These are phyloP conservation scores for Didymella lethalis DNA, from an alignment of 2,329 filamentous ascomycete species.

Conservation along the genomic window DNA sequence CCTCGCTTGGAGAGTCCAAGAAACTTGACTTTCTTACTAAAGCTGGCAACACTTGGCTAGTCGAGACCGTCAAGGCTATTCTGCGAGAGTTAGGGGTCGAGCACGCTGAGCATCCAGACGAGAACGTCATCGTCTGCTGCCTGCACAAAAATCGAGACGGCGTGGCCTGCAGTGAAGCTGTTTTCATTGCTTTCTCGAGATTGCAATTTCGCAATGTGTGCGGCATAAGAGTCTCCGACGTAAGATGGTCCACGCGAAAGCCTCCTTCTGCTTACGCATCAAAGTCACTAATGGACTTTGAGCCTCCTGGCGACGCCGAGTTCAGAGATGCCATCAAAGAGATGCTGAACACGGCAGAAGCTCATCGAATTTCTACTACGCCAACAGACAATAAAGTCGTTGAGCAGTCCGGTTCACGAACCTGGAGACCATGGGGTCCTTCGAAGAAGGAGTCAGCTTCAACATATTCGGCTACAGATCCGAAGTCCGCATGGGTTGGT, in stretches of 20 bases:
- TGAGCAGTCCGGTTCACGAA: neutral
- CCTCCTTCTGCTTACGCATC: neutral
- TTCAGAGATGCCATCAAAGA: slow-evolving; percentile 33
- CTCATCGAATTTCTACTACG: neutral
- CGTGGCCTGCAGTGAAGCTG: slow-evolving; percentile 32
- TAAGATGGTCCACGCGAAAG: slow-evolving; percentile 28
- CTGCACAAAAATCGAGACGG: slow-evolving; percentile 33
- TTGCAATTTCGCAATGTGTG: slow-evolving; percentile 37
- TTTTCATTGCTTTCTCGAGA: slow-evolving; percentile 38
- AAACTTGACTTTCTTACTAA: slow-evolving; percentile 40
- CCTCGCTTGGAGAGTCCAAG: slow-evolving; percentile 33
- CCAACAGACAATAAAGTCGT: neutral
- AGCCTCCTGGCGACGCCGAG: slow-evolving; percentile 20
- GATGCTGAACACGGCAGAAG: slow-evolving; percentile 31
- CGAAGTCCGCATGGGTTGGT: neutral
- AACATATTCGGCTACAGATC: neutral
- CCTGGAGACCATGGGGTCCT: slow-evolving; percentile 4
- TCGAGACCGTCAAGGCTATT: slow-evolving; percentile 32
- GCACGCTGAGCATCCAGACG: slow-evolving; percentile 26
- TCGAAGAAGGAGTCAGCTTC: neutral
- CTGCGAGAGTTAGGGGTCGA: slow-evolving; percentile 38
- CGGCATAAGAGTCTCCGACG: slow-evolving; percentile 33
- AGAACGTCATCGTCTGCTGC: slow-evolving; percentile 32
- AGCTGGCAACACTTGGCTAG: slow-evolving; percentile 36
- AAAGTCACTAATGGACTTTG: slow-evolving; percentile 5